These are phyloP conservation scores for Solanum sitiens DNA, from an alignment of 257 asterid genomes.

Conservation along the genomic window DNA sequence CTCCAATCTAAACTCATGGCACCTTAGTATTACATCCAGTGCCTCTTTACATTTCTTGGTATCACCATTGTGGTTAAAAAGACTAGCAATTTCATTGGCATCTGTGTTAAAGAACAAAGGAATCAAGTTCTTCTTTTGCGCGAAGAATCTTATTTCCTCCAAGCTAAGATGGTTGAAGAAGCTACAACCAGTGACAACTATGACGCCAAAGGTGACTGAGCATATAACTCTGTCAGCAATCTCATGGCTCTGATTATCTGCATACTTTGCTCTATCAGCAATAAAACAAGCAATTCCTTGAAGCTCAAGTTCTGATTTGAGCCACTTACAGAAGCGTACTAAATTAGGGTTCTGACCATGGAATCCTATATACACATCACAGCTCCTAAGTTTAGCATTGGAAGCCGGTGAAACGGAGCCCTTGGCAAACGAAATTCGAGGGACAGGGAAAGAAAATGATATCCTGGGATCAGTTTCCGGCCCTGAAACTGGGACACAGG, in stretches of 20 bases:
- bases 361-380: conserved; percentile 80
- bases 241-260: conserved; percentile 76
- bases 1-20: conserved; percentile 51
- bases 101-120: conserved; percentile 69
- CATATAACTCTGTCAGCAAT: conserved; percentile 82
- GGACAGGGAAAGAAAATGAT: conserved; percentile 77
- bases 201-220: conserved; percentile 65
- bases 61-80: conserved; percentile 26
- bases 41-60: conserved; percentile 63
- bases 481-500: conserved; percentile 45
- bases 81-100: conserved; percentile 21
- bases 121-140: conserved; percentile 77
- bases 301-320: conserved; percentile 78
- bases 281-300: conserved; percentile 87
- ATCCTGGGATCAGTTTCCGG: conserved; percentile 44
- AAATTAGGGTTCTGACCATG: conserved; percentile 65
- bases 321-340: conserved; percentile 74
- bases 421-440: conserved; percentile 71
- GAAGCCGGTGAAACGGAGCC: conserved; percentile 61
- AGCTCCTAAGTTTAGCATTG: conserved; percentile 68
- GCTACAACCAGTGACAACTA: conserved; percentile 46
- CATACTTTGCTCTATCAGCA: conserved; percentile 70
- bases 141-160: conserved; percentile 78
- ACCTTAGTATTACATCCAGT: conserved; percentile 50
- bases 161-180: conserved; percentile 41